phyloP scores from a whole-genome alignment of 306 rosid genomes.

The Cicer chorassanicum region DNA sequence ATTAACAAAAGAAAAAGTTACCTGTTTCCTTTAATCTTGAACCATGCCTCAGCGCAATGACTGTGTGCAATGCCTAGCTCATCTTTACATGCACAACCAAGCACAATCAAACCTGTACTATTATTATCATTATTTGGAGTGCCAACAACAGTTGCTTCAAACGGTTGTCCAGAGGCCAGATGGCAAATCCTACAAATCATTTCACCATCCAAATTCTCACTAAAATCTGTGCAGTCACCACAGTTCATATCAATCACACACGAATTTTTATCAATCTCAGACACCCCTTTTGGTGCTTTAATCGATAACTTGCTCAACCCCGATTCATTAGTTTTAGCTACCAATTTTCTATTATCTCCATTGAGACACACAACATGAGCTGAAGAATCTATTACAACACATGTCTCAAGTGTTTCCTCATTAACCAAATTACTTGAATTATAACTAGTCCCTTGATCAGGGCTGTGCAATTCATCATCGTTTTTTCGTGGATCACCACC shows the following conservation, averaged over 20 bases:
- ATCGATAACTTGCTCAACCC: constrained; percentile 44
- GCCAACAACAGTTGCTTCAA: constrained; percentile 49
- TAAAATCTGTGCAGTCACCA: constrained; percentile 49
- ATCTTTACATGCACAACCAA: constrained; percentile 87
- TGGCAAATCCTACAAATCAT: constrained; percentile 88
- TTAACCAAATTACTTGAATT: constrained; percentile 45
- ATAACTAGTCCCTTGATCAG: constrained; percentile 53
- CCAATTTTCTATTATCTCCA: constrained; percentile 46
- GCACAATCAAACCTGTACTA: constrained; percentile 64
- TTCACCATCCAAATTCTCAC: constrained; percentile 67
- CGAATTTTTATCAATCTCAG: constrained; percentile 57
- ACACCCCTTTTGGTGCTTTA: constrained; percentile 51
- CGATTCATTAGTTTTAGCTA: constrained; percentile 48
- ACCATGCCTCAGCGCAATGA: constrained; percentile 93
- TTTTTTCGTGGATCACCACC: constrained; percentile 18
- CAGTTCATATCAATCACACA: constrained; percentile 62
- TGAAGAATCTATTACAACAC: constrained; percentile 53
- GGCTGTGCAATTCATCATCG: constrained; percentile 39
- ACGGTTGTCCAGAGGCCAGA: constrained; percentile 68
- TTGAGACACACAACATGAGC: constrained; percentile 42
- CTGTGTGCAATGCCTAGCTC: constrained; percentile 79
- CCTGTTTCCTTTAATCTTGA: constrained; percentile 89
- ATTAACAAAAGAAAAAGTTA: constrained; percentile 44
- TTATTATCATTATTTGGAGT: constrained; percentile 27
- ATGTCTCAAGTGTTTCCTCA: constrained; percentile 50